Evolutionary conservation across 345 rosid genomes (phyloP).

Genomic region (Cardiospermum halicacabum): DNA sequence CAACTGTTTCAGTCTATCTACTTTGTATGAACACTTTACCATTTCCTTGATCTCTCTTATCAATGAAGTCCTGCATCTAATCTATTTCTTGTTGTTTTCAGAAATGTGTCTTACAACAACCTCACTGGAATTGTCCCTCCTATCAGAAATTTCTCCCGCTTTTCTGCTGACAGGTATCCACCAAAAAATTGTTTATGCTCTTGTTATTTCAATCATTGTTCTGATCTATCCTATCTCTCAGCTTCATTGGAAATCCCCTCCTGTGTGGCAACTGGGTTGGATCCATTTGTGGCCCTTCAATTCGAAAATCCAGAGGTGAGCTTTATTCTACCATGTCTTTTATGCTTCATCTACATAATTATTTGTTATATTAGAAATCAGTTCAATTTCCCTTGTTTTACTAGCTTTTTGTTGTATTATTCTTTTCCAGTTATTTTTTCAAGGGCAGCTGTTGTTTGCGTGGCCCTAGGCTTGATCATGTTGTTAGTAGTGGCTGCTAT

Average conservation of each 20-base stretch:
- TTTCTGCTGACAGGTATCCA: conserved; percentile 59
- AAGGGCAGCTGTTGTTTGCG: conserved; percentile 55
- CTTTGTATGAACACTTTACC: conserved; percentile 42
- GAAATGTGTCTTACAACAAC: conserved; percentile 89
- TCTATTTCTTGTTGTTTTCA: conserved; percentile 13
- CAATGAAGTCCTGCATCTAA: not conserved
- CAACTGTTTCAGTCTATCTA: conserved; percentile 68
- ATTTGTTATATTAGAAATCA: not conserved
- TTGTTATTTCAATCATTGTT: not conserved
- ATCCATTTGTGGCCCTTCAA: conserved; percentile 56
- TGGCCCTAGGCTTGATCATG: conserved; percentile 48
- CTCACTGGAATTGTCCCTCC: conserved; percentile 69
- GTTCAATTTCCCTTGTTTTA: not conserved
- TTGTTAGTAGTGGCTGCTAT: conserved; percentile 44
- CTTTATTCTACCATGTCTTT: not conserved
- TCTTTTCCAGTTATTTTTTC: conserved; percentile 41
- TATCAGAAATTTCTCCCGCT: conserved; percentile 57
- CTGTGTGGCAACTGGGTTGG: conserved; percentile 86
- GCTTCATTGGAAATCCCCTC: conserved; percentile 75
- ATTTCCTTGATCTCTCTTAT: not conserved
- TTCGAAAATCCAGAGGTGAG: conserved; percentile 52
- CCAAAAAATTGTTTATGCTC: not conserved
- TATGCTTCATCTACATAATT: not conserved
- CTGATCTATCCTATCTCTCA: conserved; percentile 19
- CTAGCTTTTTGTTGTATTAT: too few species aligned